These are phyloP conservation scores for Strobilomyces dryophilus DNA, from an alignment of 768 basidiomycete species.

Conservation along the genomic window DNA sequence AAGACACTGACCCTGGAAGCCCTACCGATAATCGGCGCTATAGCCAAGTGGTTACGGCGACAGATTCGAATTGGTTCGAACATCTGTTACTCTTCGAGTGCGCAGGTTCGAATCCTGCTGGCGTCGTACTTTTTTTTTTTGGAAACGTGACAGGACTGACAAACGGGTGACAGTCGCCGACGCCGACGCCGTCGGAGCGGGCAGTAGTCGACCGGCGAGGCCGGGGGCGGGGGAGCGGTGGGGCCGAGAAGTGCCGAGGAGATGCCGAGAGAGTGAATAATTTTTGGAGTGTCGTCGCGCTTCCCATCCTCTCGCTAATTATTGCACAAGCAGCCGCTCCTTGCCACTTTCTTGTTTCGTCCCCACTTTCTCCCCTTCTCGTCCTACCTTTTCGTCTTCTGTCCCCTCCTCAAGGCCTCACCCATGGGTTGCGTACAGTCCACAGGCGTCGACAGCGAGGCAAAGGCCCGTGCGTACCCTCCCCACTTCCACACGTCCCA, in stretches of 20 bases:
- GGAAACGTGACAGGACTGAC: background rate
- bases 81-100: slow-evolving; percentile 63
- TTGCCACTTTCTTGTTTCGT: slow-evolving; percentile 15
- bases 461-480: slow-evolving; percentile 70
- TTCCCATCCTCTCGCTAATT: slow-evolving; percentile 24
- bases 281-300: slow-evolving; percentile 1
- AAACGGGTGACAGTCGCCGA: background rate
- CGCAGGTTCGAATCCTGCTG: slow-evolving; percentile 69
- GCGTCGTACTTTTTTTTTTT: slow-evolving; percentile 35
- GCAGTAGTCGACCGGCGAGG: background rate
- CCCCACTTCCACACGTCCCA: background rate
- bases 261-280: slow-evolving; percentile 19
- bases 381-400: slow-evolving; percentile 1
- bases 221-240: slow-evolving; percentile 3
- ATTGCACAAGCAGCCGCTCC: slow-evolving; percentile 23
- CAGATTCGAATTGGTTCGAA: slow-evolving; percentile 50
- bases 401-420: slow-evolving; percentile 8
- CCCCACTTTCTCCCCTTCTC: background rate
- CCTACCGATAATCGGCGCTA: slow-evolving; percentile 34
- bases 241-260: slow-evolving; percentile 11
- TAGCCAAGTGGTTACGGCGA: slow-evolving; percentile 80
- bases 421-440: slow-evolving; percentile 76
- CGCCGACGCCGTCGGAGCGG: no score
- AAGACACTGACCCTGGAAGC: background rate
- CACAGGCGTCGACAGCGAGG: slow-evolving; percentile 68